Conservation (phyloP, 2,329 filamentous ascomycete genomes). For the Arthrobotrys musiformis region DNA sequence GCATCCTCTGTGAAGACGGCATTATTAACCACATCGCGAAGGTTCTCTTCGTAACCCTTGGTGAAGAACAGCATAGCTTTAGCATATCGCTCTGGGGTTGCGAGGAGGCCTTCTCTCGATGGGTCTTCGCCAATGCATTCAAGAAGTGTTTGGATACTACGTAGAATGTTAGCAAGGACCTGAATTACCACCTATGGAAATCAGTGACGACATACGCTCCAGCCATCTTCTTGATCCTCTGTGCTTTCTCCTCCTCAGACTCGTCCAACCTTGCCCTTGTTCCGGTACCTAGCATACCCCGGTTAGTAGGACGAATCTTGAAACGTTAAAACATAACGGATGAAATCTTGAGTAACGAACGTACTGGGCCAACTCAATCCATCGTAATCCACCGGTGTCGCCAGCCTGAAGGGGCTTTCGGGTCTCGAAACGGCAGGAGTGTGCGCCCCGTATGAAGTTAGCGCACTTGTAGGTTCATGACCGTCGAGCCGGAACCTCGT, state of each 20-base stretch:
- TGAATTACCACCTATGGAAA: background rate
- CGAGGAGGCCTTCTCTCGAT: conserved; percentile 72
- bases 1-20: conserved; percentile 97
- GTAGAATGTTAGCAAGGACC: background rate
- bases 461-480: conserved; percentile 8
- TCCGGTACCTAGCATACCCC: conserved; percentile 68
- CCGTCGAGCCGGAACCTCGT: conserved; percentile 28
- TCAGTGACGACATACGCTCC: conserved; percentile 64
- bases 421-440: conserved; percentile 60
- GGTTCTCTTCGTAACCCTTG: conserved; percentile 94
- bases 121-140: conserved; percentile 77
- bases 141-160: conserved; percentile 67
- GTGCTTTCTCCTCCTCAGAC: conserved; percentile 66
- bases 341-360: conserved; percentile 57
- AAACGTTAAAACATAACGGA: background rate
- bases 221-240: conserved; percentile 70
- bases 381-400: conserved; percentile 68
- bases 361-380: conserved; percentile 69
- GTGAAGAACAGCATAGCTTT: conserved; percentile 97
- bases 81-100: conserved; percentile 85
- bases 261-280: conserved; percentile 74
- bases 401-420: conserved; percentile 66
- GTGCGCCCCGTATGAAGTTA: conserved; percentile 46
- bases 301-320: conserved; percentile 4
- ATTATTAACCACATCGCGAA: conserved; percentile 88